phyloP scores from a whole-genome alignment of 1,139 yeast genomes.

The Scheffersomyces lignicola region DNA sequence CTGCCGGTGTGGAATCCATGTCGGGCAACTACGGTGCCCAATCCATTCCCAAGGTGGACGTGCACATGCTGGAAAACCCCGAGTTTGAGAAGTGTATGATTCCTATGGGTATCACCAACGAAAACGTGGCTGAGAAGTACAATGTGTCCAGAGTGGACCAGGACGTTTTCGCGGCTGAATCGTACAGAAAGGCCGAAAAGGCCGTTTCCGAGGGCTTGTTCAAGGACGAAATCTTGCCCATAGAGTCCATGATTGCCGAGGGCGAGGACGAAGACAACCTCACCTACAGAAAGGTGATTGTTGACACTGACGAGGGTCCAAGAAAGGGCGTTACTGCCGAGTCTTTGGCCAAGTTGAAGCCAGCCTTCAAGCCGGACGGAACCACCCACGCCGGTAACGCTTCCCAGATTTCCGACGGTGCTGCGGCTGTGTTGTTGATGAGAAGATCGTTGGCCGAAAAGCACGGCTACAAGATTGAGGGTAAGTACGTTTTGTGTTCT shows the following conservation, averaged over 20 bases:
- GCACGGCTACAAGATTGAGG: conserved; percentile 65
- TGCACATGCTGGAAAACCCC: conserved; percentile 30
- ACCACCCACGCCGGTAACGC: conserved; percentile 94
- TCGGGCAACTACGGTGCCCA: conserved; percentile 77
- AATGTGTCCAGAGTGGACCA: conserved; percentile 67
- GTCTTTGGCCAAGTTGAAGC: conserved; percentile 69
- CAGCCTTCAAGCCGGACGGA: conserved; percentile 87
- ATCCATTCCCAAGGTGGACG: conserved; percentile 64
- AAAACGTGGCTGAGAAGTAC: conserved; percentile 49
- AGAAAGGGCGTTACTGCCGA: conserved; percentile 82
- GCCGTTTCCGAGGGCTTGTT: conserved; percentile 75
- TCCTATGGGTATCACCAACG: conserved; percentile 79
- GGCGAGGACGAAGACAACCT: conserved; percentile 52
- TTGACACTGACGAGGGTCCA: conserved; percentile 87
- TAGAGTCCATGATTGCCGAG: conserved; percentile 53
- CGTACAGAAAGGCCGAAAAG: conserved; percentile 78
- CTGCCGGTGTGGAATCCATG: conserved; percentile 94
- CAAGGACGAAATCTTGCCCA: conserved; percentile 83
- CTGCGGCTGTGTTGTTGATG: conserved; percentile 84
- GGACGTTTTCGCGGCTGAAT: conserved; percentile 82
- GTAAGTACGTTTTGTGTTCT: conserved; percentile 73
- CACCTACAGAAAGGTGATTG: conserved; percentile 42
- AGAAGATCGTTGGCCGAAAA: conserved; percentile 85
- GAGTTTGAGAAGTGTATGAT: conserved; percentile 35
- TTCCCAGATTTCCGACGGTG: conserved; percentile 94